These are phyloP conservation scores for Fusarium paranaense DNA, from an alignment of 2,329 filamentous ascomycete genomes.

Conservation along the genomic window DNA sequence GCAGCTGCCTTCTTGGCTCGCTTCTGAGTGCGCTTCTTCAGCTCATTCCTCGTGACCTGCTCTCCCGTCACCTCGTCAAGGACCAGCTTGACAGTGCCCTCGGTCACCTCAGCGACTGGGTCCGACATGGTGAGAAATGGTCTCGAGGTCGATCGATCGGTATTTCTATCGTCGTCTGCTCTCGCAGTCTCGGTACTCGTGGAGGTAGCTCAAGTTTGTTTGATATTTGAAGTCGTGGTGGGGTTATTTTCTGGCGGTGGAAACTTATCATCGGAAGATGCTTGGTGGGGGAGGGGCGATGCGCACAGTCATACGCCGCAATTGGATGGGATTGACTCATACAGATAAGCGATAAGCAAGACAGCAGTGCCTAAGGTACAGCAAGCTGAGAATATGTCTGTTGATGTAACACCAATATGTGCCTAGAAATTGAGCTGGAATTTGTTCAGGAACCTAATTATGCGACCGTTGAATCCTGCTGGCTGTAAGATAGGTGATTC, in stretches of 20 bases:
- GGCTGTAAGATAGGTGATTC: background rate
- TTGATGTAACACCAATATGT: background rate
- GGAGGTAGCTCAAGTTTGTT: slow-evolving; percentile 11
- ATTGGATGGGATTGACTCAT: slow-evolving; percentile 35
- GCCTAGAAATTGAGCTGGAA: background rate
- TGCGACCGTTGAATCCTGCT: background rate
- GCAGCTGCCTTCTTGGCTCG: slow-evolving; percentile 67
- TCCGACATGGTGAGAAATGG: slow-evolving; percentile 37
- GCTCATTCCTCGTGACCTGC: slow-evolving; percentile 72
- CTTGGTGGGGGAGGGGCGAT: slow-evolving; percentile 41
- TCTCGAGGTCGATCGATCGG: slow-evolving; percentile 2
- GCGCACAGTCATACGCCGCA: slow-evolving; percentile 10
- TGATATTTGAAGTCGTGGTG: slow-evolving; percentile 39
- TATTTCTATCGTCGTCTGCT: background rate
- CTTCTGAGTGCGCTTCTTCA: slow-evolving; percentile 71
- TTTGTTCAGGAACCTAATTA: background rate
- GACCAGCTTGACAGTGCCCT: slow-evolving; percentile 63
- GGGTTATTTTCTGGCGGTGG: slow-evolving; percentile 42
- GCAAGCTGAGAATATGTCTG: background rate
- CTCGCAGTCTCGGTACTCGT: slow-evolving; percentile 2
- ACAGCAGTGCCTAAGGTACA: background rate
- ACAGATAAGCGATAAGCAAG: slow-evolving; percentile 25
- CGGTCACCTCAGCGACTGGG: slow-evolving; percentile 42
- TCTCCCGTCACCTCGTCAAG: slow-evolving; percentile 74
- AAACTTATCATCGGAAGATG: slow-evolving; percentile 36